Evolutionary conservation across 208 protist species (phyloP).

Genomic region (Endotrypanum monterogeii): DNA sequence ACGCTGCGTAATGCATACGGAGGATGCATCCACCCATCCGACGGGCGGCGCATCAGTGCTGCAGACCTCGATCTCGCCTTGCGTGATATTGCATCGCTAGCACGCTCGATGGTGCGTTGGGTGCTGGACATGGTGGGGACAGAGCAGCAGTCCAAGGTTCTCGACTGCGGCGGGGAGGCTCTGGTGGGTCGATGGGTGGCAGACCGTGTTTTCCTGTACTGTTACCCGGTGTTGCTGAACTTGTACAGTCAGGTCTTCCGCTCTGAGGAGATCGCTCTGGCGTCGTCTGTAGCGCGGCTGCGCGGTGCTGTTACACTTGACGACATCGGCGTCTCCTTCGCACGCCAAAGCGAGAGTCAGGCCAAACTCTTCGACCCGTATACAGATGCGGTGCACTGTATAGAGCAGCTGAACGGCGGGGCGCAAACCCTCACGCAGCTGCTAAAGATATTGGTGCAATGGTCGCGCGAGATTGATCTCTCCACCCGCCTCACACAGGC

Average conservation of each 20-base stretch:
- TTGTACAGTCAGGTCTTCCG: conserved; percentile 72
- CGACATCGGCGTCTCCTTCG: conserved; percentile 82
- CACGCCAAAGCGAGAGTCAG: conserved; percentile 45
- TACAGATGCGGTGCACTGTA: conserved; percentile 69
- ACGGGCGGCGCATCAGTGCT: conserved; percentile 47
- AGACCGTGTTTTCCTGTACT: conserved; percentile 65
- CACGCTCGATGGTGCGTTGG: conserved; percentile 68
- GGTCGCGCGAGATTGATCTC: conserved; percentile 83
- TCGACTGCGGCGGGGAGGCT: conserved; percentile 36
- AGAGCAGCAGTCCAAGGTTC: conserved; percentile 32
- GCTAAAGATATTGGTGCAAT: conserved; percentile 70
- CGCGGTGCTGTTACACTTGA: conserved; percentile 63
- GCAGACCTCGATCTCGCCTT: conserved; percentile 70
- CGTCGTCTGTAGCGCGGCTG: conserved; percentile 42
- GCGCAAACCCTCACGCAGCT: conserved; percentile 57
- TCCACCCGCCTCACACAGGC: conserved; percentile 65
- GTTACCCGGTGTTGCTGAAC: conserved; percentile 63
- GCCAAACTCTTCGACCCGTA: conserved; percentile 86
- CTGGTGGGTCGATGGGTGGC: conserved; percentile 61
- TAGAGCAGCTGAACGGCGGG: conserved; percentile 58
- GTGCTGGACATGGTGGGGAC: conserved; percentile 49
- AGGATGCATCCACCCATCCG: conserved; percentile 68
- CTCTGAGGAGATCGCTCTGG: conserved; percentile 47
- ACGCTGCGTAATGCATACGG: conserved; percentile 57
- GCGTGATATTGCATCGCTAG: conserved; percentile 74